These are phyloP conservation scores for Heliamphora exappendiculata DNA, from an alignment of 148 eudicot genomes.

Conservation along the genomic window DNA sequence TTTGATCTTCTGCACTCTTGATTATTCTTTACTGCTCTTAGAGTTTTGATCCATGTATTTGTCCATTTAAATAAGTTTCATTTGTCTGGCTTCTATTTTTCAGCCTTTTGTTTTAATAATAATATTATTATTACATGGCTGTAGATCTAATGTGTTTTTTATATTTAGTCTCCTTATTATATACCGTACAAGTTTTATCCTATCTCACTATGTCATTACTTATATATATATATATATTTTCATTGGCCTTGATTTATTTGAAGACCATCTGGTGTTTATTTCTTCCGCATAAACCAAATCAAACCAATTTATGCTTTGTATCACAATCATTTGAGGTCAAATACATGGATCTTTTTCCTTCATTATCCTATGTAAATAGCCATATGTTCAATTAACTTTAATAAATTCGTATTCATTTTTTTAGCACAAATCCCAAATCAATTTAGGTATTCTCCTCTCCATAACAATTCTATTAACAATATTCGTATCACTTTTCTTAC, in stretches of 20 bases:
- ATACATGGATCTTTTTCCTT: too few relatives aligned
- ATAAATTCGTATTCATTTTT: too few relatives aligned
- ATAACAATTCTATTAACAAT: too few relatives aligned
- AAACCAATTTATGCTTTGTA: too few relatives aligned
- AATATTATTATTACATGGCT: neutral
- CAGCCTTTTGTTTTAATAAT: neutral
- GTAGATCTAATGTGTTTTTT: neutral
- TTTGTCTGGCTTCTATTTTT: neutral
- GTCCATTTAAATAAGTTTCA: neutral
- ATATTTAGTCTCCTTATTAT: neutral
- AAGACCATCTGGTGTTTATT: neutral
- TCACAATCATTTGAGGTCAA: too few relatives aligned
- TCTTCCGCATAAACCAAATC: too few relatives aligned
- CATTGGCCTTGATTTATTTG: conserved; percentile 2
- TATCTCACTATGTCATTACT: neutral
- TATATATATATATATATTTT: neutral
- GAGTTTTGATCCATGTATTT: neutral
- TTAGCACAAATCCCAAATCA: too few relatives aligned
- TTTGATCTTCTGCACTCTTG: neutral
- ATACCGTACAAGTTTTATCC: neutral
- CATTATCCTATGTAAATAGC: too few relatives aligned
- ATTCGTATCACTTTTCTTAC: too few relatives aligned
- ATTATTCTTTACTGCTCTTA: conserved; percentile 1
- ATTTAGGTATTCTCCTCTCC: too few relatives aligned
- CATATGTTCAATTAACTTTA: too few relatives aligned